A percentile compares a stretch with the other conserved stretches of the same genome.
Conservation (phyloP, 495 filamentous ascomycete species). For the Aspergillus asperescens region DNA sequence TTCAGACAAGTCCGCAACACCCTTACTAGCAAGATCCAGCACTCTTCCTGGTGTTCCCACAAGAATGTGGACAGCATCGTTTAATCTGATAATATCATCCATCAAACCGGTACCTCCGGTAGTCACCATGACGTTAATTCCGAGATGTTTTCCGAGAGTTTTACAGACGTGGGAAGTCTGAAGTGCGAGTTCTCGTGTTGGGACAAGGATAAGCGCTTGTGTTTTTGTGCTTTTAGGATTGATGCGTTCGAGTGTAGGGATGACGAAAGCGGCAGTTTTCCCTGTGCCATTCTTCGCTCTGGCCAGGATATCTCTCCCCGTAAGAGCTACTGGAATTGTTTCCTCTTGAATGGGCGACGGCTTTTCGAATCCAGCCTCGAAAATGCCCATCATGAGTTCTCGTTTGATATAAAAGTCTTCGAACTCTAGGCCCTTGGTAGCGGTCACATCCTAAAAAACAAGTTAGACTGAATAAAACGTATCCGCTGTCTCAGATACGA, state of each 20-base stretch:
- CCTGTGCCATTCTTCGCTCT: conserved; percentile 98
- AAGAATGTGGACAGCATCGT: conserved; percentile 92
- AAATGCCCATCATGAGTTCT: conserved; percentile 96
- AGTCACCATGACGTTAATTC: conserved; percentile 98
- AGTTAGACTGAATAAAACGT: conserved; percentile 15
- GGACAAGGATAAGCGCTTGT: conserved; percentile 92
- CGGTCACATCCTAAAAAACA: conserved; percentile 77
- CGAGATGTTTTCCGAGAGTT: conserved; percentile 92
- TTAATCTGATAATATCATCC: conserved; percentile 93
- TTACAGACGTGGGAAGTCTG: conserved; percentile 99
- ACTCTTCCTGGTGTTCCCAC: conserved; percentile 96
- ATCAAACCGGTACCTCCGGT: conserved; percentile 92
- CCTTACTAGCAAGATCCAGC: conserved; percentile 88
- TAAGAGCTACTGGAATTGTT: conserved; percentile 92
- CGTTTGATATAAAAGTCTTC: conserved; percentile 94
- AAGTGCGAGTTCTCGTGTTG: conserved; percentile 94
- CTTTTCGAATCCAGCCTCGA: conserved; percentile 97
- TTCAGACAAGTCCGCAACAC: conserved; percentile 91
- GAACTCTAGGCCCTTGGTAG: conserved; percentile 94
- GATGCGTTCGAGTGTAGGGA: conserved; percentile 90
- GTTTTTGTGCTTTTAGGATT: conserved; percentile 94
- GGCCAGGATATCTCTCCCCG: conserved; percentile 90
- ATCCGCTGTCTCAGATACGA: conserved; percentile 11
- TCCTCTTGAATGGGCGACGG: conserved; percentile 99
- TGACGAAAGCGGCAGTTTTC: conserved; percentile 97